Evolutionary conservation across 345 rosid genomes (phyloP), one percentile per base, ranked within the genome.

Genomic region (Syzygium jambos): DNA sequence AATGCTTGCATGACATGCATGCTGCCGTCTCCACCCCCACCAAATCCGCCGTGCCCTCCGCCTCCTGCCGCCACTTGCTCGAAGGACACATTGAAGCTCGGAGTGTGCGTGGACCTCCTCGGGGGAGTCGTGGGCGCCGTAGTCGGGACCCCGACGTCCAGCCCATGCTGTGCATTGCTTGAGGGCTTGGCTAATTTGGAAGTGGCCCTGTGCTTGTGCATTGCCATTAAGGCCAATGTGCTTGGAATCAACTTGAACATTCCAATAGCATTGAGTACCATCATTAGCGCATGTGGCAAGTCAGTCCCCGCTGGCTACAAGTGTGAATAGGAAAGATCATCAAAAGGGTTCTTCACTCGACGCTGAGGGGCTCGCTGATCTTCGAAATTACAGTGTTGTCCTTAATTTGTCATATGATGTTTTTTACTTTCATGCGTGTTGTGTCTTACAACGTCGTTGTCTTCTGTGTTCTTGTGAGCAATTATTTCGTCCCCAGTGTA

Each of bases 131-230:
- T 85, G 54, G 88, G 90, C 46, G 53, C 89, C 51, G 87, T 61
- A 0, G 51, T 88, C 4, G 95, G 95, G 52, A 41, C 89, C 38
- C 92, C 94, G 2, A 83, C 94, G 14, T 80, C 92, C 10, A 88
- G 85, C 89, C 77, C 90, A 49, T 95, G 97, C 90, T 95, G 97
- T 55, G 86, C 94, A 19, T 8, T 95, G 88, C 85, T 95, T 6
- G 2, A 41, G 30, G 97, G 95, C 5, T 84, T 93, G 87, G 93
- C 23, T 5, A 92, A 93, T 73, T 13, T 88, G 85, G 97, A 95
- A 59, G 95, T 87, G 78, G 95, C 95, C n/a, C 19, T 89, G 85
- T 95, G 97, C 90, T 90, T 95, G 16, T 95, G 95, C 92, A 92
- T 91, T 41, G 95, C 93, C 61, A 90, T 93, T 52, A 93, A 95